Evolutionary conservation across 75 land plant species (phyloP).

Genomic region (Cunninghamia lanceolata): DNA sequence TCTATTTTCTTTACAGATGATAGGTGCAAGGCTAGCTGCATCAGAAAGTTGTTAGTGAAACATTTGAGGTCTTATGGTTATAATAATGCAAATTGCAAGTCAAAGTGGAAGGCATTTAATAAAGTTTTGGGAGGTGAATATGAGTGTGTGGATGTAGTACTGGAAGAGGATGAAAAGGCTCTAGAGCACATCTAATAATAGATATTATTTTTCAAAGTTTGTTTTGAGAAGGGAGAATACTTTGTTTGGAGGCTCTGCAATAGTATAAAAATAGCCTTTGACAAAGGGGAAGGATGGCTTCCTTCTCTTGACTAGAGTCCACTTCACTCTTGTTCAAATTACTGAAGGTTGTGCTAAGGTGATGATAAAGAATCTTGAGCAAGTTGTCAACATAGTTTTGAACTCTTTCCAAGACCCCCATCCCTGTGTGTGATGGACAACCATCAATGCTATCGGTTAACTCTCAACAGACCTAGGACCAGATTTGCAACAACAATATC

Average conservation of each 20-base stretch:
- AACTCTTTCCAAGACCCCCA: too few species aligned
- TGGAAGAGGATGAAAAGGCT: slow-evolving; percentile 23
- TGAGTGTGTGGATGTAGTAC: slow-evolving; percentile 76
- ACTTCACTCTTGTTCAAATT: slow-evolving; percentile 85
- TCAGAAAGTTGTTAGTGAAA: slow-evolving; percentile 47
- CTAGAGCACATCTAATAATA: too few species aligned
- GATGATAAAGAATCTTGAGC: too few species aligned
- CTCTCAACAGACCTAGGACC: slow-evolving; percentile 98
- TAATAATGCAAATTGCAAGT: slow-evolving; percentile 75
- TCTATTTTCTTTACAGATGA: slow-evolving; percentile 22
- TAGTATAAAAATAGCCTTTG: too few species aligned
- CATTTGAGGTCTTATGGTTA: slow-evolving; percentile 55
- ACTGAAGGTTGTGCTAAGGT: slow-evolving; percentile 95
- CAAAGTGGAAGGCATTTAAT: slow-evolving; percentile 63
- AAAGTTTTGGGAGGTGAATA: slow-evolving; percentile 87
- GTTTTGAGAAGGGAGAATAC: too few species aligned
- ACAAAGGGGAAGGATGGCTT: too few species aligned
- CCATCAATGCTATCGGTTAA: too few species aligned
- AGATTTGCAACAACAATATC: slow-evolving; percentile 81
- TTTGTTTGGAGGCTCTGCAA: too few species aligned
- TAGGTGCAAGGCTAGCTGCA: slow-evolving; percentile 62
- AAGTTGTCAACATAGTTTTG: too few species aligned
- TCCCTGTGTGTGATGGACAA: too few species aligned
- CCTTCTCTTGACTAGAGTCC: too few species aligned
- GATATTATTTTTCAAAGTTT: too few species aligned